Evolutionary conservation across 2,329 filamentous ascomycete genomes (phyloP).

Genomic region (Balansia obtecta): DNA sequence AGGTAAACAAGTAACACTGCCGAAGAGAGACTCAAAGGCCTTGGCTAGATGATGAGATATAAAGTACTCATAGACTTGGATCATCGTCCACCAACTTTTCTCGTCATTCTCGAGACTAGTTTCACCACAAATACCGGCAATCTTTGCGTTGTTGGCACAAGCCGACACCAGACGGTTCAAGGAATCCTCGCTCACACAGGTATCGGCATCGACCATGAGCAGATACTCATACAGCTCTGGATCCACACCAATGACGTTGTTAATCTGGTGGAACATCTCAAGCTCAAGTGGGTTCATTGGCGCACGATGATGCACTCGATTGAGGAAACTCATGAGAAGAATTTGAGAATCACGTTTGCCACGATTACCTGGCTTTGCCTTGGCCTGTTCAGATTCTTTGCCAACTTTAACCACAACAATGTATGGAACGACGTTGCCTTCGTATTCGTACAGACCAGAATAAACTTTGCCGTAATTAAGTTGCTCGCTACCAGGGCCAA

Average conservation of each 20-base stretch:
- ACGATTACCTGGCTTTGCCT: slow-evolving; percentile 90
- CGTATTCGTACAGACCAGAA: slow-evolving; percentile 91
- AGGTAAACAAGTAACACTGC: slow-evolving; percentile 94
- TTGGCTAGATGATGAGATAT: slow-evolving; percentile 96
- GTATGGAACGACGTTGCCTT: slow-evolving; percentile 95
- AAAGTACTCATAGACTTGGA: slow-evolving; percentile 99
- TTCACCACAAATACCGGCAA: slow-evolving; percentile 94
- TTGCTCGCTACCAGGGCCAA: slow-evolving; percentile 79
- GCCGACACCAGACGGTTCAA: slow-evolving; percentile 85
- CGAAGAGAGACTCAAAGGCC: slow-evolving; percentile 95
- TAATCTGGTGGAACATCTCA: slow-evolving; percentile 98
- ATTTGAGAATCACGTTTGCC: slow-evolving; percentile 98
- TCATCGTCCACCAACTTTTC: slow-evolving; percentile 97
- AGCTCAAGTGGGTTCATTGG: slow-evolving; percentile 94
- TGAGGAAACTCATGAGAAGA: slow-evolving; percentile 91
- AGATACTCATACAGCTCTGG: slow-evolving; percentile 96
- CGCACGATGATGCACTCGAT: slow-evolving; percentile 86
- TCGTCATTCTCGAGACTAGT: slow-evolving; percentile 94
- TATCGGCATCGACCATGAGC: slow-evolving; percentile 96
- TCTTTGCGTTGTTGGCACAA: slow-evolving; percentile 88
- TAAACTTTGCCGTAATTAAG: slow-evolving; percentile 98
- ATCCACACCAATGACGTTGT: slow-evolving; percentile 97
- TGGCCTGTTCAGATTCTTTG: slow-evolving; percentile 86
- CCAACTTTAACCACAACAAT: slow-evolving; percentile 93
- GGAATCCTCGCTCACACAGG: slow-evolving; percentile 81